phyloP scores from a whole-genome alignment of 306 rosid genomes.

The Inga oerstediana region DNA sequence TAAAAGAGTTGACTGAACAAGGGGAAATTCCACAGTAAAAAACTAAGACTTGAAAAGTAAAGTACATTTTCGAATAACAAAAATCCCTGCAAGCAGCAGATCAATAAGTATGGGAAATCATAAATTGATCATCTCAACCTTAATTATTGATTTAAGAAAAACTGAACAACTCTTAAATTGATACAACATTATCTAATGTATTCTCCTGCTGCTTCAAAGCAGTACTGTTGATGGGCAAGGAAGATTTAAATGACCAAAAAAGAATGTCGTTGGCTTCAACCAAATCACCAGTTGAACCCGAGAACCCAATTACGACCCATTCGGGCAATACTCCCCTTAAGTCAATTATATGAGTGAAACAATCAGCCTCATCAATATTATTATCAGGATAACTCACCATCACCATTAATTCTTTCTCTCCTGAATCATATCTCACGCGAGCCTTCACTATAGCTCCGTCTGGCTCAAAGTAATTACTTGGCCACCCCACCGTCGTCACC shows the following conservation, averaged over 20 bases:
- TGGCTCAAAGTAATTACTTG: background rate
- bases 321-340: conserved; percentile 27
- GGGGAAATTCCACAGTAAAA: too few relatives aligned
- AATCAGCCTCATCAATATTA: background rate
- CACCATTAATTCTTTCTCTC: conserved; percentile 8
- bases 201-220: background rate
- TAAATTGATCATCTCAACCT: too few relatives aligned
- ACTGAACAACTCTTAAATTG: background rate
- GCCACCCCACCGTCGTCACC: background rate
- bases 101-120: too few relatives aligned
- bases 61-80: too few relatives aligned
- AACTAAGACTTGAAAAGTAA: too few relatives aligned
- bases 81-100: too few relatives aligned
- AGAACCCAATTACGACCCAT: conserved; percentile 35
- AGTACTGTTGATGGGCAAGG: background rate
- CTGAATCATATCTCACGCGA: conserved; percentile 22
- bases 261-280: conserved; percentile 12
- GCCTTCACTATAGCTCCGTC: conserved; percentile 17
- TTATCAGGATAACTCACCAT: background rate
- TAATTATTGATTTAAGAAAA: too few relatives aligned
- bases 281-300: conserved; percentile 22
- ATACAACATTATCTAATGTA: background rate
- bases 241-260: conserved; percentile 15
- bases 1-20: too few relatives aligned
- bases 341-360: conserved; percentile 7